Percentiles rank a stretch among this genome's conserved stretches.
Conservation (phyloP, 2,329 filamentous ascomycete genomes). For the Pestalotiopsis sp. region DNA sequence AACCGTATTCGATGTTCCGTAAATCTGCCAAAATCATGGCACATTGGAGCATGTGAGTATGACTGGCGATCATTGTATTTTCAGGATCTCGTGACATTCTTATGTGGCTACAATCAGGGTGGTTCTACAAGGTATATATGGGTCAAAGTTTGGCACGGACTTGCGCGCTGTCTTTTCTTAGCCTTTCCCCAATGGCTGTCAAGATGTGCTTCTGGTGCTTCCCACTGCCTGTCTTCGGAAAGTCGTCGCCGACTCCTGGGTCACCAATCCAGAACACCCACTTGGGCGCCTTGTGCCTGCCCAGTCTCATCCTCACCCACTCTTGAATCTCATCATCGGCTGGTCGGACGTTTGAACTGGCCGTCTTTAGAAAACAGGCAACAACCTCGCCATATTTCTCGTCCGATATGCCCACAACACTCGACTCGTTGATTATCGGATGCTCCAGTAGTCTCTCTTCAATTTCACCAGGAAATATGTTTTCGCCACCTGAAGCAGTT, state of each 20-base stretch:
- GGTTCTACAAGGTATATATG: background rate
- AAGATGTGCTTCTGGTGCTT: slow-evolving; percentile 80
- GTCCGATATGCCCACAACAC: slow-evolving; percentile 83
- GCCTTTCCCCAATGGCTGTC: background rate
- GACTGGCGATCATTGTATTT: background rate
- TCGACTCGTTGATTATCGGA: slow-evolving; percentile 71
- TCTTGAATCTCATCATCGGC: slow-evolving; percentile 62
- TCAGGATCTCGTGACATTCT: background rate
- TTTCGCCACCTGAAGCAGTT: slow-evolving; percentile 68
- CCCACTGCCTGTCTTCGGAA: slow-evolving; percentile 92
- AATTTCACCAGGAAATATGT: slow-evolving; percentile 91
- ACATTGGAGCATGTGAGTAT: too few species aligned
- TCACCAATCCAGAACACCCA: slow-evolving; percentile 81
- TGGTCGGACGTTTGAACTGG: slow-evolving; percentile 37
- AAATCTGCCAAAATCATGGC: too few species aligned
- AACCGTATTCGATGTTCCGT: too few species aligned
- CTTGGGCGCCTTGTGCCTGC: slow-evolving; percentile 80
- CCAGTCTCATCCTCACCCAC: slow-evolving; percentile 74
- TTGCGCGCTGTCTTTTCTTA: background rate
- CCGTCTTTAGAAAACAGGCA: slow-evolving; percentile 76
- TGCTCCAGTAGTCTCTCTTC: slow-evolving; percentile 85
- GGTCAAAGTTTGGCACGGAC: background rate
- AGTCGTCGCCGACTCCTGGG: slow-evolving; percentile 48
- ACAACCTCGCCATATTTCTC: slow-evolving; percentile 85
- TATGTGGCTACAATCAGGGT: background rate